Percentiles rank a stretch among this genome's conserved stretches.
Evolutionary conservation across 345 rosid species (phyloP).

Genomic region (Gynandropsis gynandra): DNA sequence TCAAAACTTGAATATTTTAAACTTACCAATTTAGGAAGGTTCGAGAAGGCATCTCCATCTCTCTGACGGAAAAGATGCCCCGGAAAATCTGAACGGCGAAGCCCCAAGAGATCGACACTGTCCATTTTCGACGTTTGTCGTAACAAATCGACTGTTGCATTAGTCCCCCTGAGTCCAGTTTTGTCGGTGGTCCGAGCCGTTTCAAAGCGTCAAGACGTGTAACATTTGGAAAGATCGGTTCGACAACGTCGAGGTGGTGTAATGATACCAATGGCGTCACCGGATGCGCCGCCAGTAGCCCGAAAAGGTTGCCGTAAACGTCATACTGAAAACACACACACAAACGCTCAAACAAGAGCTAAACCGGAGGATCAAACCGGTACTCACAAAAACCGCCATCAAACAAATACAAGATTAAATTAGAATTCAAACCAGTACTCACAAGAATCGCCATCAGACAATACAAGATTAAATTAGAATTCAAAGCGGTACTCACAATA

Average conservation of each 20-base stretch:
- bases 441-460: too few relatives aligned
- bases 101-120: conserved; percentile 92
- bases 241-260: conserved; percentile 91
- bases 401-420: too few relatives aligned
- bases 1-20: too few relatives aligned
- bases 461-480: too few relatives aligned
- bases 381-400: too few relatives aligned
- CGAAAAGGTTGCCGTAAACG: conserved; percentile 88
- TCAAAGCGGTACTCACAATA: too few relatives aligned
- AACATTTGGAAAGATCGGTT: conserved; percentile 80
- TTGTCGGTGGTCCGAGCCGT: conserved; percentile 51
- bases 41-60: conserved; percentile 95
- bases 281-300: conserved; percentile 91
- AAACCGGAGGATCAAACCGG: too few relatives aligned
- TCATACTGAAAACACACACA: conserved; percentile 56
- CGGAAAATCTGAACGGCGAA: conserved; percentile 80
- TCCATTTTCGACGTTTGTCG: conserved; percentile 63
- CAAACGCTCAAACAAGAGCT: not conserved
- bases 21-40: conserved; percentile 92
- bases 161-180: conserved; percentile 75
- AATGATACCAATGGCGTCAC: conserved; percentile 76
- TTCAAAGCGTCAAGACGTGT: conserved; percentile 68
- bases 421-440: too few relatives aligned
- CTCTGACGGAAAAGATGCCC: conserved; percentile 76
- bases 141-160: conserved; percentile 98